Percentiles rank a stretch among this genome's conserved stretches.
Conservation (phyloP, 306 rosid species). For the Castanea mollissima region DNA sequence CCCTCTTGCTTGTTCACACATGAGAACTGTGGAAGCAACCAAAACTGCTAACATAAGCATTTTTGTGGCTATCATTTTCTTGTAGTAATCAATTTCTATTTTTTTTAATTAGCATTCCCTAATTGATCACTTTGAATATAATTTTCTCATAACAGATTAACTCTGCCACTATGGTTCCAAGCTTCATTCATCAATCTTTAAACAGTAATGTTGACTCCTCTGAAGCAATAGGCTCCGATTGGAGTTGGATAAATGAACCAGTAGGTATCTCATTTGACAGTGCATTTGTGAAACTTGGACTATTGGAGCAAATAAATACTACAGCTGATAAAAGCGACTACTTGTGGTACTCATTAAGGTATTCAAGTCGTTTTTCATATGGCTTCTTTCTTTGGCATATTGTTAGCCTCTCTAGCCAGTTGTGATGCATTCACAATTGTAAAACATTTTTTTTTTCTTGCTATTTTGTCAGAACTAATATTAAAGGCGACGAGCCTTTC, state of each 20-base stretch:
- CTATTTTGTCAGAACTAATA: constrained; percentile 44
- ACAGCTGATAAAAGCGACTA: constrained; percentile 94
- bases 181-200: constrained; percentile 53
- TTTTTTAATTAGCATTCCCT: not conserved
- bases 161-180: constrained; percentile 55
- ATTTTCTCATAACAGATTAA: constrained; percentile 57
- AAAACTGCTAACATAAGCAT: not conserved
- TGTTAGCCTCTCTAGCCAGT: constrained; percentile 3
- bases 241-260: constrained; percentile 93
- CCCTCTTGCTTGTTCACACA: not conserved
- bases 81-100: not conserved
- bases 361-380: constrained; percentile 16
- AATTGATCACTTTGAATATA: not conserved
- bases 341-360: constrained; percentile 92
- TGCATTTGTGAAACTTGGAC: constrained; percentile 65
- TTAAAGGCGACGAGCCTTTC: constrained; percentile 39
- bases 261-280: constrained; percentile 74
- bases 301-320: constrained; percentile 83
- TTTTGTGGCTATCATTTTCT: not conserved
- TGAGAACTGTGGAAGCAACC: too few relatives aligned
- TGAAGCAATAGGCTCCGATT: constrained; percentile 46
- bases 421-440: constrained; percentile 5
- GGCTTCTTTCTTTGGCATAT: constrained; percentile 15
- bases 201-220: constrained; percentile 44
- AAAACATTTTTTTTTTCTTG: constrained; percentile 1